Conservation (phyloP, 2,329 filamentous ascomycete genomes). For the Talaromyces atroroseus region DNA sequence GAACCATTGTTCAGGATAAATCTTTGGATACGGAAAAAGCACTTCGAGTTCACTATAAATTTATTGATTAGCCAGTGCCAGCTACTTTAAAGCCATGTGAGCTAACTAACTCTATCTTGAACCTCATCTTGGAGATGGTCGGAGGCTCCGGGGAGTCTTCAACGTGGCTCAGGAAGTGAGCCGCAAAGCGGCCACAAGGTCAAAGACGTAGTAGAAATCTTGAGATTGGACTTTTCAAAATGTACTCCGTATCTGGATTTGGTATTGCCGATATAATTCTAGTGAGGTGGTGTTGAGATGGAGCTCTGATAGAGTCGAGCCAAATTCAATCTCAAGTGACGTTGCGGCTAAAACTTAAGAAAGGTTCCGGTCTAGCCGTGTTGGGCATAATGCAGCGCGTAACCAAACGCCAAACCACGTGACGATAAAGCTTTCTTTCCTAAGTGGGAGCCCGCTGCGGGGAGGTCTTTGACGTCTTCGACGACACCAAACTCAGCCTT, state of each 20-base stretch:
- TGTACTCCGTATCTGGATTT: background rate
- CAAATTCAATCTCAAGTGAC: too few relatives aligned
- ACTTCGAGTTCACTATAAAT: slow-evolving; percentile 57
- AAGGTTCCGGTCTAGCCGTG: background rate
- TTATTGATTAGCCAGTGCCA: background rate
- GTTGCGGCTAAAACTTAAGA: background rate
- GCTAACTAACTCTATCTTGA: slow-evolving; percentile 66
- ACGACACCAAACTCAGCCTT: slow-evolving; percentile 8
- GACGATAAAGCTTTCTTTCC: slow-evolving; percentile 15
- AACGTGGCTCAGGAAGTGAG: background rate
- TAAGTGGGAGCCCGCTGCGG: slow-evolving; percentile 15
- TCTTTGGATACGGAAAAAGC: slow-evolving; percentile 68
- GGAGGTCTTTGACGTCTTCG: background rate
- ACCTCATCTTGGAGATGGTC: slow-evolving; percentile 55
- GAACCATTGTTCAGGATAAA: slow-evolving; percentile 60
- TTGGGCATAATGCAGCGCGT: slow-evolving; percentile 5
- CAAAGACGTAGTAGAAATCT: background rate
- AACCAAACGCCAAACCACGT: slow-evolving; percentile 29
- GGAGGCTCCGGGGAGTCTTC: slow-evolving; percentile 6
- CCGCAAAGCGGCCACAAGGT: background rate
- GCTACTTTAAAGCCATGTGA: background rate
- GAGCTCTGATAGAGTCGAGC: background rate
- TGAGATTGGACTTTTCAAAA: background rate
- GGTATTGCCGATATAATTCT: background rate
- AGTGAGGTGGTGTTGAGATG: background rate